Conservation (phyloP, 2,329 filamentous ascomycete species). For the Aspergillus intermedius region DNA sequence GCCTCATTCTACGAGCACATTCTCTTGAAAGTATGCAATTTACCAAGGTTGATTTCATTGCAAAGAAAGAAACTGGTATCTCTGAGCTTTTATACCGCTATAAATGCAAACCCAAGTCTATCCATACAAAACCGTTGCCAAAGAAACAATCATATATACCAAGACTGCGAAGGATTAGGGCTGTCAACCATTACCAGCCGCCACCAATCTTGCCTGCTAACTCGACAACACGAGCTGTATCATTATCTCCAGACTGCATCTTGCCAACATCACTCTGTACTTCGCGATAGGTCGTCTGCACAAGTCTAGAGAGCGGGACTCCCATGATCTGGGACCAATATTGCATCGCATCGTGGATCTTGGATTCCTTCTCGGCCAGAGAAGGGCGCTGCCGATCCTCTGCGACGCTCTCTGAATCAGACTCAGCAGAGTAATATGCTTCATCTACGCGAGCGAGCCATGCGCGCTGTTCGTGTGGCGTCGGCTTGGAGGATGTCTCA, state of each 20-base stretch:
- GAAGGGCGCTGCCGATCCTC: constrained; percentile 22
- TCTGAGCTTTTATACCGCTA: neutral
- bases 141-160: neutral
- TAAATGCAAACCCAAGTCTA: neutral
- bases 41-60: neutral
- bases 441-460: constrained; percentile 81
- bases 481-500: constrained; percentile 48
- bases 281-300: constrained; percentile 81
- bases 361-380: constrained; percentile 19
- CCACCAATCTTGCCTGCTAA: constrained; percentile 86
- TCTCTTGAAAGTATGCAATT: neutral
- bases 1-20: neutral
- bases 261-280: constrained; percentile 95
- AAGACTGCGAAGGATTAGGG: neutral
- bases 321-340: constrained; percentile 71
- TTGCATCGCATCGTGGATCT: constrained; percentile 59
- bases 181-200: constrained; percentile 62
- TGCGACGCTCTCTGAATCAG: constrained; percentile 41
- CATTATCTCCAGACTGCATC: constrained; percentile 49
- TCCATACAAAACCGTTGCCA: neutral
- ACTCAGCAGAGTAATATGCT: constrained; percentile 75
- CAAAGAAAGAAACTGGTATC: neutral
- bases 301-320: constrained; percentile 64
- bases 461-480: constrained; percentile 73
- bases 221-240: constrained; percentile 77